Percentiles rank a stretch among this genome's conserved stretches.
Evolutionary conservation across 2,329 filamentous ascomycete species (phyloP).

Genomic region (Neocatenulostroma microsporum): DNA sequence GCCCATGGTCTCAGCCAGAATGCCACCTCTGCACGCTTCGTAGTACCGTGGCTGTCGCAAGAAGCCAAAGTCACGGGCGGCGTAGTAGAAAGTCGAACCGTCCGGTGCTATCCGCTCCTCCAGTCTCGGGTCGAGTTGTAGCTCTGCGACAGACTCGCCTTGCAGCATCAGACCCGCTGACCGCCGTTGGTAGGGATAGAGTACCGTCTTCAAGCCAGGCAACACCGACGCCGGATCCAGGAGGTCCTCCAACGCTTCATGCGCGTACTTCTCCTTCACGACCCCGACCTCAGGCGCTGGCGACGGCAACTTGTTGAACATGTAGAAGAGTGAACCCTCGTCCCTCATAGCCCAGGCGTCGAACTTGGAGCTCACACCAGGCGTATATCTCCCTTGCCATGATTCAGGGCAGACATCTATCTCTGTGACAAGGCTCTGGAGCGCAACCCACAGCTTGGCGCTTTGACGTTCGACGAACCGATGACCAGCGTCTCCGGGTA

Average conservation of each 20-base stretch:
- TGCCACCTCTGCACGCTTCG: constrained; percentile 66
- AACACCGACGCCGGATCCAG: constrained; percentile 43
- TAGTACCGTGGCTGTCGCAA: constrained; percentile 62
- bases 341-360: constrained; percentile 37
- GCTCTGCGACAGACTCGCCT: constrained; percentile 59
- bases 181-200: constrained; percentile 73
- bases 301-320: constrained; percentile 68
- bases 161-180: constrained; percentile 80
- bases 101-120: constrained; percentile 52
- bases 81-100: constrained; percentile 60
- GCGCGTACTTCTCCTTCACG: constrained; percentile 45
- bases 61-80: constrained; percentile 55
- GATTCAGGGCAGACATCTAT: constrained; percentile 50
- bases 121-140: constrained; percentile 66
- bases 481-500: constrained; percentile 48
- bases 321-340: constrained; percentile 52
- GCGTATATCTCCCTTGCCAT: constrained; percentile 47
- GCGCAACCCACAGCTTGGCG: constrained; percentile 37
- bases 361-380: constrained; percentile 22
- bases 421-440: constrained; percentile 43
- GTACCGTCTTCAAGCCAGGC: constrained; percentile 52
- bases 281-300: constrained; percentile 50
- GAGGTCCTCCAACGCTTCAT: constrained; percentile 49
- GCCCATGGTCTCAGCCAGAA: constrained; percentile 74
- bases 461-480: constrained; percentile 45